Percentiles rank a stretch among this genome's conserved stretches.
Conservation (phyloP, 345 rosid genomes). For the Kandelia obovata region DNA sequence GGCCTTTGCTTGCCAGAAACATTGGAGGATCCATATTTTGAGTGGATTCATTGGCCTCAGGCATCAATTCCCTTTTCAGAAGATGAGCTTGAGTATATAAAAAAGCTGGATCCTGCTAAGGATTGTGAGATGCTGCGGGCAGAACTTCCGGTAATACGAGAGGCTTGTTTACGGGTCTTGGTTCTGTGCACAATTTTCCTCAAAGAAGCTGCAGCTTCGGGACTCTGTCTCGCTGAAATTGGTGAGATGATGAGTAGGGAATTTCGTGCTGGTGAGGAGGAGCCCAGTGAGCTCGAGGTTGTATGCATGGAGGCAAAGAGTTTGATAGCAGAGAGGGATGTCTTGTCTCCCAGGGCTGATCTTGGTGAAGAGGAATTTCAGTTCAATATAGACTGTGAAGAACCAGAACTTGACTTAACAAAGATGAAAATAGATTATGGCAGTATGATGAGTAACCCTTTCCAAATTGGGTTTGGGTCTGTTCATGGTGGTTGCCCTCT, state of each 20-base stretch:
- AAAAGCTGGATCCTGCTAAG: conserved; percentile 48
- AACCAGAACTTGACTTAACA: conserved; percentile 35
- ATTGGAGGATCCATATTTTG: conserved; percentile 97
- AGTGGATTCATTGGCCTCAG: conserved; percentile 99
- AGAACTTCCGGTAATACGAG: conserved; percentile 92
- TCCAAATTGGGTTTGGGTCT: conserved; percentile 44
- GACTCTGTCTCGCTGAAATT: conserved; percentile 89
- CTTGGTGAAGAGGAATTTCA: conserved; percentile 61
- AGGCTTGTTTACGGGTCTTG: conserved; percentile 80
- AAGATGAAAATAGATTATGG: conserved; percentile 47
- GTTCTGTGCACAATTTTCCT: conserved; percentile 83
- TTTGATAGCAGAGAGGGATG: conserved; percentile 56
- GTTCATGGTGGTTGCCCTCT: conserved; percentile 54
- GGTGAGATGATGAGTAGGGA: conserved; percentile 99
- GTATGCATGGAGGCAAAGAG: conserved; percentile 86
- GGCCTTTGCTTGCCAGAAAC: conserved; percentile 97
- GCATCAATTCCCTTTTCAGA: conserved; percentile 96
- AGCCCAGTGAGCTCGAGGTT: conserved; percentile 95
- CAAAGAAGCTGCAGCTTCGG: conserved; percentile 78
- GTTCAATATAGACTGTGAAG: conserved; percentile 79
- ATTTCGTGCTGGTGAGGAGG: conserved; percentile 77
- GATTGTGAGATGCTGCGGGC: conserved; percentile 77
- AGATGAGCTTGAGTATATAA: conserved; percentile 82
- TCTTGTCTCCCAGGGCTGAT: conserved; percentile 51
- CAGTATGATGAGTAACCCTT: conserved; percentile 37